Percentiles rank a stretch among this genome's conserved stretches.
Conservation (phyloP, 129 eudicot genomes). For the sunflower (Helianthus annuus) region HanXRQr2.0-SUNRISE NC_035444.2:12526565-12527064, state of each 20-base stretch:
- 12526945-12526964: constrained; percentile 73
- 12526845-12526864: constrained; percentile 69
- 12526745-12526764: constrained; percentile 92
- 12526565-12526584: constrained; percentile 1
- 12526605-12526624: constrained; percentile 17
- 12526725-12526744: constrained; percentile 76
- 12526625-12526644: background rate
- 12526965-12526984: constrained; percentile 55
- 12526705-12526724: constrained; percentile 80
- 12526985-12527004: background rate
- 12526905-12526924: constrained; percentile 98
- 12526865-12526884: constrained; percentile 96
- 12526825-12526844: constrained; percentile 5
- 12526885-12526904: constrained; percentile 95
- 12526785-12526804: constrained; percentile 20
- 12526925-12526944: constrained; percentile 79
- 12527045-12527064: constrained; percentile 10
- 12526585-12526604: background rate
- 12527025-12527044: constrained; percentile 7
- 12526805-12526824: constrained; percentile 9
- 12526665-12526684: constrained; percentile 33
- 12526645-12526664: constrained; percentile 15
- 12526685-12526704: constrained; percentile 49
- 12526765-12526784: constrained; percentile 93
- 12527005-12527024: background rate